Evolutionary conservation across 768 basidiomycete species (phyloP), one percentile per base, ranked within the genome.

Genomic region (Collybiopsis luxurians): DNA sequence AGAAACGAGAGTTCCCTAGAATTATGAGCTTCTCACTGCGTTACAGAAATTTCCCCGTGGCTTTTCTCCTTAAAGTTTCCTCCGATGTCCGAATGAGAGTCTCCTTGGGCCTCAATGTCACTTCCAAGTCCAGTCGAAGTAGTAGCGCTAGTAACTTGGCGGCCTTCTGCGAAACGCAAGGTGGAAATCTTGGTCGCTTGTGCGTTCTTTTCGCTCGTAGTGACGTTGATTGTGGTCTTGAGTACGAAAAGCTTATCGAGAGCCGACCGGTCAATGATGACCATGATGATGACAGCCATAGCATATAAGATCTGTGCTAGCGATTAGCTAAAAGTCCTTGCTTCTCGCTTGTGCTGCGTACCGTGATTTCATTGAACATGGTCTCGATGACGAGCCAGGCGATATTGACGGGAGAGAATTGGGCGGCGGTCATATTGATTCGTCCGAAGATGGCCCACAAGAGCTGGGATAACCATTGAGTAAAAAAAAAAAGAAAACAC

Each of bases 401-500:
- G 36, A 51, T 40, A 11, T 51, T 51, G 50, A 51, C 24, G 10
- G 23, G 23, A 21, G 50, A 51, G 34, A 51, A 51, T 51, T 51
- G 50, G 17, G 36, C 36, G 11, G 50, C 50, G 23, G 21, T 38
- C 31, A 51, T 23, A n/a, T 51, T 51, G 2, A 51, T 15, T 3
- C 27, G 50, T 17, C 50, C 50, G 17, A 51, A 51, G 36, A 51
- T 51, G 15, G 50, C 50, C 11, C 38, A 51, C 4, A 51, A 34
- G 31, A 51, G 36, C 50, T 51, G 24, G 13, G 9, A 17, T n/a
- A 3, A 12, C 15, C n/a, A n/a, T n/a, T 9, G 21, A 51, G 17
- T 10, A 36, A 36, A 2, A 36, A 4, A 26, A 23, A 27, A 4
- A 3, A 28, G 19, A 47, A 1, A 4, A 13, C 17, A 17, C 24